These are phyloP conservation scores for Marchantia polymorpha DNA, from an alignment of 225 moss, liverwort and hornwort species.

Conservation along the genomic window DNA sequence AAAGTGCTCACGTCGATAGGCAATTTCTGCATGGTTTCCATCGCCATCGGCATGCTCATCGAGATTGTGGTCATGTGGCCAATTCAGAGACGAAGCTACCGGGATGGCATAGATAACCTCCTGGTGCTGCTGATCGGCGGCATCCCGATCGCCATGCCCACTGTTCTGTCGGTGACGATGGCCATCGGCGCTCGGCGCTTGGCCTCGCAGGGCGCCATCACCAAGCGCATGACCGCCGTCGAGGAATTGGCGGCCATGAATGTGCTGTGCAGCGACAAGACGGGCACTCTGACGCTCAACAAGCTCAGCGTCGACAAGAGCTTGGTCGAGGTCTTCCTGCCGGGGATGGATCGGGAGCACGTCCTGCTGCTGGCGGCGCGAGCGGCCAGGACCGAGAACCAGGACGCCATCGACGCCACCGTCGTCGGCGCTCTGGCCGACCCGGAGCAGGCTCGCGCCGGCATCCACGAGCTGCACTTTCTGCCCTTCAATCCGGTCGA, in stretches of 20 bases:
- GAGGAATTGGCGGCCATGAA: conserved; percentile 86
- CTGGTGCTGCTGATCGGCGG: conserved; percentile 16
- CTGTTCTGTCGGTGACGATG: conserved; percentile 2
- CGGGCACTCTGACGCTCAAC: conserved; percentile 22
- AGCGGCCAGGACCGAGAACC: neutral
- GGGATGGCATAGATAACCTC: conserved; percentile 12
- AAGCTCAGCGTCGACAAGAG: conserved; percentile 20
- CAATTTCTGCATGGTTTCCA: conserved; percentile 21
- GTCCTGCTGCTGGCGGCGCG: neutral
- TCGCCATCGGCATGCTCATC: conserved; percentile 10
- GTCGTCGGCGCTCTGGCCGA: neutral
- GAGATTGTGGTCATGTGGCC: conserved; percentile 13
- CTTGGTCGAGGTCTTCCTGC: neutral
- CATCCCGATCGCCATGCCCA: conserved; percentile 8
- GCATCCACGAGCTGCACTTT: too few relatives aligned
- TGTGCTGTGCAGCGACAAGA: conserved; percentile 51
- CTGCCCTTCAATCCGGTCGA: too few relatives aligned
- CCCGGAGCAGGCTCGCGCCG: neutral
- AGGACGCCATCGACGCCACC: neutral
- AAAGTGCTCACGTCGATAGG: conserved; percentile 30
- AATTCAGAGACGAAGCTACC: conserved; percentile 5
- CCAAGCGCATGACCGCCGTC: conserved; percentile 81
- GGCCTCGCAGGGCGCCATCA: conserved; percentile 57
- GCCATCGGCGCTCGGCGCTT: neutral
- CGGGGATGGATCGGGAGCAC: neutral